Percentiles rank a stretch among this genome's conserved stretches.
Conservation (phyloP, 495 filamentous ascomycete genomes). For the Tuber aestivum region DNA sequence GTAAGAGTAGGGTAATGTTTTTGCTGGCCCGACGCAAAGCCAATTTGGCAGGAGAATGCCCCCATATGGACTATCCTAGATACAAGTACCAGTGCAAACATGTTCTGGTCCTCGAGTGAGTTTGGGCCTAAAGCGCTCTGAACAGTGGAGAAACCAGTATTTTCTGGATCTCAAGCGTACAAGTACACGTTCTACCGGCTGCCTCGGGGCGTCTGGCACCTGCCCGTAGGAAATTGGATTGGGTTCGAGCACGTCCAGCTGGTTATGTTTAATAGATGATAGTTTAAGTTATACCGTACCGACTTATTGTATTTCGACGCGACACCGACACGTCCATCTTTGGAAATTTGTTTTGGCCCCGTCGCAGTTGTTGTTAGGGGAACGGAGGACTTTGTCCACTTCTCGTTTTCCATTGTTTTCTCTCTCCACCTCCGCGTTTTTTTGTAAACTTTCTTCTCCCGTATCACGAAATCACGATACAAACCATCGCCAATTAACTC, state of each 20-base stretch:
- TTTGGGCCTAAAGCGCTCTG: neutral
- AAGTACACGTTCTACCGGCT: neutral
- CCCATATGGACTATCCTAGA: neutral
- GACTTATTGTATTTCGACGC: neutral
- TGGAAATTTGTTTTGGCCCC: neutral
- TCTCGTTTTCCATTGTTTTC: neutral
- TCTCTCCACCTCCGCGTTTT: neutral
- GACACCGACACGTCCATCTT: neutral
- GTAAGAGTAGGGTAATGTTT: neutral
- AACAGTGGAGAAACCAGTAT: neutral
- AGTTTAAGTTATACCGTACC: neutral
- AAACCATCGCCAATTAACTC: neutral
- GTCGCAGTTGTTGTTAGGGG: neutral
- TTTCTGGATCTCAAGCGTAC: neutral
- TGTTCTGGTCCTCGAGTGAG: neutral
- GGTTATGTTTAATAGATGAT: neutral
- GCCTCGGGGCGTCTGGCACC: neutral
- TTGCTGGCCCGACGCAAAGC: neutral
- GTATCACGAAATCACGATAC: neutral
- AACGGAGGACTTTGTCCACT: neutral
- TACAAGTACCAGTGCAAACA: neutral
- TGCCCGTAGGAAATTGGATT: neutral
- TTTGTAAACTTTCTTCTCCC: neutral
- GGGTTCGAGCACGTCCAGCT: neutral
- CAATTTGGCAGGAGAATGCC: neutral